These are phyloP conservation scores for Cladosporium sp. DNA, from an alignment of 2,329 filamentous ascomycete species.

Conservation along the genomic window DNA sequence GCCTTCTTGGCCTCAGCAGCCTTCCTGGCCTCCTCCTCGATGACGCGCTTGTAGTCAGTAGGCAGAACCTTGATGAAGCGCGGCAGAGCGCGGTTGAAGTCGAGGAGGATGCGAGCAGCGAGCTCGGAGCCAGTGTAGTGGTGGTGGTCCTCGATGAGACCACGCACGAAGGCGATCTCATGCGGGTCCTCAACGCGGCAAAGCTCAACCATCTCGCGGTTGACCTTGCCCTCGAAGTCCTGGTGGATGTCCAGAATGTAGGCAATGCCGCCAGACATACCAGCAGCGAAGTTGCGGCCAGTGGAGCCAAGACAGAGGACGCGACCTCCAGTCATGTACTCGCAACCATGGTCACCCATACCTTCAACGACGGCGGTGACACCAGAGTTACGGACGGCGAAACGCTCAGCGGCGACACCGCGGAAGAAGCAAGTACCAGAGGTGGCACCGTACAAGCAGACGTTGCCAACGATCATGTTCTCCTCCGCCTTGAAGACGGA, in stretches of 20 bases:
- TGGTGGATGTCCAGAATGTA: constrained; percentile 87
- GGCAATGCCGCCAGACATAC: constrained; percentile 97
- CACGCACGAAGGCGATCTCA: constrained; percentile 86
- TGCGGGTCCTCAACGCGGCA: constrained; percentile 76
- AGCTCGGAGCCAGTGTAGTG: constrained; percentile 97
- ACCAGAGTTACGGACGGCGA: constrained; percentile 94
- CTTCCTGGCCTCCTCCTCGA: constrained; percentile 81
- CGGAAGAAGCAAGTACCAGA: constrained; percentile 93
- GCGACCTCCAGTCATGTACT: constrained; percentile 98
- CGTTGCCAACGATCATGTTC: constrained; percentile 90
- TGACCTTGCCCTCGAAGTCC: constrained; percentile 90
- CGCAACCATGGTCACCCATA: constrained; percentile 91
- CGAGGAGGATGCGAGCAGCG: constrained; percentile 86
- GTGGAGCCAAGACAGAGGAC: constrained; percentile 82
- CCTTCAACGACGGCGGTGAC: constrained; percentile 95
- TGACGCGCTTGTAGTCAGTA: constrained; percentile 91
- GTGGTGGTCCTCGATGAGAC: constrained; percentile 92
- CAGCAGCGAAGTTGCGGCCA: constrained; percentile 94
- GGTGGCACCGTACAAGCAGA: constrained; percentile 92
- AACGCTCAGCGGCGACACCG: constrained; percentile 91
- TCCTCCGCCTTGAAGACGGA: constrained; percentile 95
- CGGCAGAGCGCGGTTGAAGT: constrained; percentile 86
- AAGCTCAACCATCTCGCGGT: constrained; percentile 95
- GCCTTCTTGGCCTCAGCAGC: constrained; percentile 79
- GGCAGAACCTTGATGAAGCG: constrained; percentile 93